Conservation (phyloP, 345 rosid genomes). For the Mercurialis annua region DNA sequence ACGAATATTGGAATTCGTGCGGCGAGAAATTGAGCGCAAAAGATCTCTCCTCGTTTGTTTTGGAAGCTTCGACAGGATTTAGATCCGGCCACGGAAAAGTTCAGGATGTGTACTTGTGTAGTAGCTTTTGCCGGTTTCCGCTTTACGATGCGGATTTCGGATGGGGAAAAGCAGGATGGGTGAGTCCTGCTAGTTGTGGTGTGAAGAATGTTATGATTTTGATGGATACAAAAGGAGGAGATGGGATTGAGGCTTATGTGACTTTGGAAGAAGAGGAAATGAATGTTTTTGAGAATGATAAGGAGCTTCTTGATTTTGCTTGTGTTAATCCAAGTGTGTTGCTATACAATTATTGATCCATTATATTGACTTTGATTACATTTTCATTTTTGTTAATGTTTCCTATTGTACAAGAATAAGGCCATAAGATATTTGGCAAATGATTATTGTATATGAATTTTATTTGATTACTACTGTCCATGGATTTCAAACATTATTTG, state of each 20-base stretch:
- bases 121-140: constrained; percentile 7
- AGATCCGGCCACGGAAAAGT: neutral
- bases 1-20: neutral
- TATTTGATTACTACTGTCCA: no score
- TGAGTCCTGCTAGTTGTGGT: neutral
- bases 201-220: constrained; percentile 1
- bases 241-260: constrained; percentile 10
- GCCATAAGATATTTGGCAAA: no score
- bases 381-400: no score
- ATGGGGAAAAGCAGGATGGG: constrained; percentile 7
- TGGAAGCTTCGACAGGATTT: constrained; percentile 5
- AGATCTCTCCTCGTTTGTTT: neutral
- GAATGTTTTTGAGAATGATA: neutral
- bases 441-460: no score
- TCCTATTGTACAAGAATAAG: no score
- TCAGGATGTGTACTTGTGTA: constrained; percentile 6
- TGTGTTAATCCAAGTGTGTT: neutral
- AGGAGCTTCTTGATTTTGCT: constrained; percentile 6
- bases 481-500: no score
- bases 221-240: constrained; percentile 4
- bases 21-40: neutral
- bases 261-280: constrained; percentile 5
- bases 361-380: no score
- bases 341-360: neutral
- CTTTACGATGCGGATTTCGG: constrained; percentile 7